Percentiles rank a stretch among this genome's conserved stretches.
These are phyloP conservation scores for Lasiosphaeria ovina DNA, from an alignment of 495 filamentous ascomycete genomes.

Conservation along the genomic window DNA sequence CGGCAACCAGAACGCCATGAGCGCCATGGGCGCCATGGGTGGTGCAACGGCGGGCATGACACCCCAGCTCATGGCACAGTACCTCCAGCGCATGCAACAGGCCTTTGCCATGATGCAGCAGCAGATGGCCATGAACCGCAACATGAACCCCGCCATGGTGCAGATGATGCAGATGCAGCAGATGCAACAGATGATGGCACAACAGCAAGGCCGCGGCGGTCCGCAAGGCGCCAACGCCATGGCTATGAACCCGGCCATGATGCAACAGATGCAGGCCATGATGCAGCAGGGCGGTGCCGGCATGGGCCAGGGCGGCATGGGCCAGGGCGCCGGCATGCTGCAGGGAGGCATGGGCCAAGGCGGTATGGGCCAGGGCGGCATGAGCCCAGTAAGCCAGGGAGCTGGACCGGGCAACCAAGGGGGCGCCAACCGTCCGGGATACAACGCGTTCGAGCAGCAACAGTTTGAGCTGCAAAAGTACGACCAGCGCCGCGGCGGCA, in stretches of 20 bases:
- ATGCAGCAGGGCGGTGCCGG: constrained; percentile 62
- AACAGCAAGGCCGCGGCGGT: constrained; percentile 33
- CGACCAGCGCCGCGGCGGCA: constrained; percentile 52
- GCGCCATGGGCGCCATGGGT: constrained; percentile 31
- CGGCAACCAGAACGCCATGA: constrained; percentile 28
- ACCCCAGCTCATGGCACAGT: constrained; percentile 96
- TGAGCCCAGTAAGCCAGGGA: constrained; percentile 29
- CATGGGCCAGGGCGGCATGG: constrained; percentile 35
- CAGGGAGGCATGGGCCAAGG: constrained; percentile 37
- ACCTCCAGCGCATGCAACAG: constrained; percentile 96
- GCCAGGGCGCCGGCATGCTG: constrained; percentile 29
- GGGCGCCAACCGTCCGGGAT: constrained; percentile 23
- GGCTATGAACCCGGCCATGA: constrained; percentile 76
- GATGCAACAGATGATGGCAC: constrained; percentile 66
- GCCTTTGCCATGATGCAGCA: constrained; percentile 95
- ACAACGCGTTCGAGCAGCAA: constrained; percentile 53
- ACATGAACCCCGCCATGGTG: constrained; percentile 65
- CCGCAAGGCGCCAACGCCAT: constrained; percentile 35
- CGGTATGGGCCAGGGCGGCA: constrained; percentile 32
- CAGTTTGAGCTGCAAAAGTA: constrained; percentile 89
- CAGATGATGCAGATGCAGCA: constrained; percentile 66
- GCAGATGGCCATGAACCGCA: constrained; percentile 63
- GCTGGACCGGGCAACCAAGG: constrained; percentile 13
- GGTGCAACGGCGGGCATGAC: constrained; percentile 66
- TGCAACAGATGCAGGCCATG: constrained; percentile 86